Base-by-base conservation (phyloP, 345 rosid genomes). In the Trapa incisa region DNA sequence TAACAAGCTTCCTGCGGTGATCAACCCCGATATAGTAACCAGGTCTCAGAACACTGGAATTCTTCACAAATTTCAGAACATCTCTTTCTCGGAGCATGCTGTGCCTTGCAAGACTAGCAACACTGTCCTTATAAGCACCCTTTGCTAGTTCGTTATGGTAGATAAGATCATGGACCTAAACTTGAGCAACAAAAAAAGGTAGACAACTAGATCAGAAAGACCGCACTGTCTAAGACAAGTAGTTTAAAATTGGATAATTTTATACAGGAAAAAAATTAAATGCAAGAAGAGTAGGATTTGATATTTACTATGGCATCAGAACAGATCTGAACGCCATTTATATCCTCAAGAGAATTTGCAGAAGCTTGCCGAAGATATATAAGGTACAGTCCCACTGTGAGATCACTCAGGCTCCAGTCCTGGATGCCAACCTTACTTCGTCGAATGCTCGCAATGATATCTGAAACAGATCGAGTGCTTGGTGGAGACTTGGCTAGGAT, bases 361-460 rank as follows among this genome's bases (percentile, higher is more conserved):
- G 94, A 87, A 35, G 92, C 82, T 78, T 93, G 97, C 63, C 85
- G 94, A 69, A 93, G 92, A 75, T 90, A 93, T 57, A 93, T 84
- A 73, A 90, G 92, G 79, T 83, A 93, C 37, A 94, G 76, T 56
- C 97, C 99, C n/a, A 91, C 73, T 1, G 97, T 91, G 67, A 94
- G 91, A 80, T 89, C 99, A 67, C 96, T 84, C 76, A 91, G 79
- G 80, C 89, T 89, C 99, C 99, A 94, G 71, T 85, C 97, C 76
- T 91, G 89, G 52, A 94, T 75, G 45, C 86, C 97, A 32, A 78
- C 85, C 85, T 86, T 94, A 80, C 96, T 89, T 81, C 80, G 76
- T 72, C 91, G 99, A 71, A 94, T 80, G 82, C 89, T 84, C n/a
- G 96, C 77, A 75, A 94, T 80, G 66, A 91, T 87, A 78, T 94